Evolutionary conservation across 129 eudicot genomes (phyloP), one percentile per base, ranked within the genome.

Genomic region (Lactuca saligna): DNA sequence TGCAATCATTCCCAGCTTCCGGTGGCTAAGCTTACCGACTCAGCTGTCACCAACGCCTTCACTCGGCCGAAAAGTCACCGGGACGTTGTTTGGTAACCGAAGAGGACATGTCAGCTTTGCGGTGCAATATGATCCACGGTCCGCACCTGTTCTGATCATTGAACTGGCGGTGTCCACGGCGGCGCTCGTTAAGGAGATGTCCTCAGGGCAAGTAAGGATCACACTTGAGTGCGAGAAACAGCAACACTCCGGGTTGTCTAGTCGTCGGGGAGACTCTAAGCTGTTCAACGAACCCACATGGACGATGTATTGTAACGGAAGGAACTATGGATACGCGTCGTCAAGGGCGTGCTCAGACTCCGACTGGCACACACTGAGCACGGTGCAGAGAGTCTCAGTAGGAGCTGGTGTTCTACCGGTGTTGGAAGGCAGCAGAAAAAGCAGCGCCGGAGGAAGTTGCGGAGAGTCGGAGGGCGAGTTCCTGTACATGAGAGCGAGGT

Each of bases 331-430:
- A 46, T 54, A 84, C 79, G 91, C 98, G 29, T n/a, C 49, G 15
- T 42, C 83, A 10, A 84, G 96, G 55, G 86, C 53, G 72, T 92
- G 91, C 57, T 75, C 65, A 3, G 95, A 86, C 14, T 86, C 89
- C 1, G 96, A 89, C 50, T 79, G 89, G 91, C 87, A 79, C 79
- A 87, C 89, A 73, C 80, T 92, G 50, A 81, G 85, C 74, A 93
- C 81, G 50, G 89, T 93, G 16, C 79, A 75, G 70, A 88, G 84
- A 5, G 96, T 92, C 0, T 88, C 98, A 3, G 95, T 81, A 8
- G 98, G 96, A 7, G 98, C 98, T 12, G 98, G 98, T 2, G 98
- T 93, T 69, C 86, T 93, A 9, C 98, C 98, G 54, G 73, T 84
- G 79, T 85, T 89, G 80, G 96, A 86, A 5, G 82, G 71, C 35